Percentiles rank a stretch among this genome's conserved stretches.
phyloP scores from a whole-genome alignment of 2,329 filamentous ascomycete species.

The Aspergillus japonicus region DNA sequence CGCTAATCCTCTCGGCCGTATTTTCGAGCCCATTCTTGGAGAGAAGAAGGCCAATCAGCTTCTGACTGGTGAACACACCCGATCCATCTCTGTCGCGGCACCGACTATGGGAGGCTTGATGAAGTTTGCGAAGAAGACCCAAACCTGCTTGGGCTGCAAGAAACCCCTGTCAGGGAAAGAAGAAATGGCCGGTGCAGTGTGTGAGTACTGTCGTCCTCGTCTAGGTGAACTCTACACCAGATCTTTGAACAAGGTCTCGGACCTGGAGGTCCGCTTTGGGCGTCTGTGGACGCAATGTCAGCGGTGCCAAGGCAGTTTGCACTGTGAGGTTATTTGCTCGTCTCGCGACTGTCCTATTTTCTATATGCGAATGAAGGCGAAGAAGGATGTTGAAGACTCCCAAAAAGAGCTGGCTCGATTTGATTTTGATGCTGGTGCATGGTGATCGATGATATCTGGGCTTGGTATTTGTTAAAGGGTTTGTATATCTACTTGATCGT shows the following conservation, averaged over 20 bases:
- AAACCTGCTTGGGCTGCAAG: slow-evolving; percentile 99
- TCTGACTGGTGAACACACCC: slow-evolving; percentile 88
- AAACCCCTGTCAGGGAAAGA: slow-evolving; percentile 80
- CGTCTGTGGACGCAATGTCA: slow-evolving; percentile 98
- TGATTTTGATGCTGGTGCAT: slow-evolving; percentile 77
- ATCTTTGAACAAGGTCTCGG: slow-evolving; percentile 80
- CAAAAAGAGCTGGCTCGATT: slow-evolving; percentile 88
- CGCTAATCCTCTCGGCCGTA: slow-evolving; percentile 87
- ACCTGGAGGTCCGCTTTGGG: slow-evolving; percentile 89
- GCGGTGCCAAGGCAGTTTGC: slow-evolving; percentile 94
- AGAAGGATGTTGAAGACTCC: slow-evolving; percentile 96
- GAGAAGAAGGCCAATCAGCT: slow-evolving; percentile 86
- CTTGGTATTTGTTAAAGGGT: slow-evolving; percentile 3
- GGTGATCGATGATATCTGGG: slow-evolving; percentile 41
- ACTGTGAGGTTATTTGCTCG: slow-evolving; percentile 96
- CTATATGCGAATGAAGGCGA: slow-evolving; percentile 99
- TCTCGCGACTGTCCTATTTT: slow-evolving; percentile 98
- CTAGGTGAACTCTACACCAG: slow-evolving; percentile 93
- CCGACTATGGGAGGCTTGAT: slow-evolving; percentile 90
- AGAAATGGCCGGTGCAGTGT: slow-evolving; percentile 83
- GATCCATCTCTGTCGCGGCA: slow-evolving; percentile 88
- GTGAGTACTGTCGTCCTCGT: slow-evolving; percentile 77
- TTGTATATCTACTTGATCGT: slow-evolving; percentile 19
- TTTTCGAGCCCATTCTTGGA: slow-evolving; percentile 96
- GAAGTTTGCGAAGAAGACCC: slow-evolving; percentile 97